These are phyloP conservation scores for Microstroma glucosiphilum DNA, from an alignment of 1,284 basidiomycete species.

Conservation along the genomic window DNA sequence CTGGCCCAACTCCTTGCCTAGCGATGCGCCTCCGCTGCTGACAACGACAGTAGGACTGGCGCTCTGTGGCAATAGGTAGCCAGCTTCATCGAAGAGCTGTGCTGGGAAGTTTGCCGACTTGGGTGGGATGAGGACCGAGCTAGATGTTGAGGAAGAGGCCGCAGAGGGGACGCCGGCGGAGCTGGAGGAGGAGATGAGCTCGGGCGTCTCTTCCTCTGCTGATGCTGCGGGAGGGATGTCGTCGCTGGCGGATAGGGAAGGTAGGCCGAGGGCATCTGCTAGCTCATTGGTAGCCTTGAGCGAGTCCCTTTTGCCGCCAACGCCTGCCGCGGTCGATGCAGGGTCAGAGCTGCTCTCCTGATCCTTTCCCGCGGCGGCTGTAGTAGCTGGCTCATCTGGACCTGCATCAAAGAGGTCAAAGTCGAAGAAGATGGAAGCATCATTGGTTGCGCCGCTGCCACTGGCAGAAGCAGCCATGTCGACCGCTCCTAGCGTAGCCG, in stretches of 20 bases:
- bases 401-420: conserved; percentile 37
- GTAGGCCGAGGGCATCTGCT: conserved; percentile 23
- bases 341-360: too few species aligned
- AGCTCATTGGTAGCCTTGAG: conserved; percentile 25
- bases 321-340: too few species aligned
- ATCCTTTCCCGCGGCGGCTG: too few species aligned
- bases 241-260: conserved; percentile 20
- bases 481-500: conserved; percentile 8
- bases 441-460: conserved; percentile 22
- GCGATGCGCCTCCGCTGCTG: conserved; percentile 28
- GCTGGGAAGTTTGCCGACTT: conserved; percentile 22
- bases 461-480: conserved; percentile 6
- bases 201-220: conserved; percentile 30
- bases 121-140: conserved; percentile 21
- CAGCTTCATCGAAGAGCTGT: conserved; percentile 29
- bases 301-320: conserved; percentile 17
- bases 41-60: conserved; percentile 36
- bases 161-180: conserved; percentile 2
- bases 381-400: neutral
- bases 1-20: too few species aligned
- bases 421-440: conserved; percentile 29
- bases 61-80: conserved; percentile 35
- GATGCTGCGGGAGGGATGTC: conserved; percentile 18
- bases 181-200: conserved; percentile 23
- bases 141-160: conserved; percentile 17